Base-by-base conservation (phyloP, 208 protist genomes). In the Wallacemonas rigidus region DNA sequence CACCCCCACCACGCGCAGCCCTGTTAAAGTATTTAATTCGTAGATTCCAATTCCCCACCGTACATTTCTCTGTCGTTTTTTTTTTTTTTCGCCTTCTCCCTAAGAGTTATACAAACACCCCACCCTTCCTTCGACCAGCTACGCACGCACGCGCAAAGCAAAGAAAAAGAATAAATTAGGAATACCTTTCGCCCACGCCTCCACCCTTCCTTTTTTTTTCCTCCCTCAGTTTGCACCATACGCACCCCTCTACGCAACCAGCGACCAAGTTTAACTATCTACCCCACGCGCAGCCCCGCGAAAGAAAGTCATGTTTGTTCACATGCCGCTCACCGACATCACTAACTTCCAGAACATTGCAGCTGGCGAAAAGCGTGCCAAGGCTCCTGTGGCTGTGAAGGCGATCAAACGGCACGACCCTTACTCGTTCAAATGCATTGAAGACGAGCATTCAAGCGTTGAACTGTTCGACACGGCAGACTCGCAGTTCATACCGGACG, bases 401-500 rank as follows among this genome's bases (percentile, higher is more conserved):
- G 64, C 56, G 3, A 41, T 86, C 26, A 47, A 48, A 3, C 81
- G 82, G 2, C 85, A 95, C 72, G 76, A 95, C 70, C 90, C 90
- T 4, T 95, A 95, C 67, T 48, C 73, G 12, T 92, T 82, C 78
- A 91, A 90, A 47, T 92, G 87, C 64, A 74, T 95, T 48, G 76
- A 71, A 8, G 80, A 90, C 5, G 81, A 79, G 11, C 17, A 71
- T 39, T 14, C 43, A 17, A 55, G 26, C 39, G 36, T 84, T 57
- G 62, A 64, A 1, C 58, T 71, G 2, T 1, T 51, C 17, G 36
- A 75, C 11, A 47, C n/a, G 4, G 26, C 64, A 0, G 43, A 55
- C 11, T 63, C 55, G 7, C 36, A 69, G 35, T 65, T 76, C 56
- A 38, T 36, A 9, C 75, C 84, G 41, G 83, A 92, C 35, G 53